These are phyloP conservation scores for Arthroderma sp. DNA, from an alignment of 2,329 filamentous ascomycete genomes.

Conservation along the genomic window DNA sequence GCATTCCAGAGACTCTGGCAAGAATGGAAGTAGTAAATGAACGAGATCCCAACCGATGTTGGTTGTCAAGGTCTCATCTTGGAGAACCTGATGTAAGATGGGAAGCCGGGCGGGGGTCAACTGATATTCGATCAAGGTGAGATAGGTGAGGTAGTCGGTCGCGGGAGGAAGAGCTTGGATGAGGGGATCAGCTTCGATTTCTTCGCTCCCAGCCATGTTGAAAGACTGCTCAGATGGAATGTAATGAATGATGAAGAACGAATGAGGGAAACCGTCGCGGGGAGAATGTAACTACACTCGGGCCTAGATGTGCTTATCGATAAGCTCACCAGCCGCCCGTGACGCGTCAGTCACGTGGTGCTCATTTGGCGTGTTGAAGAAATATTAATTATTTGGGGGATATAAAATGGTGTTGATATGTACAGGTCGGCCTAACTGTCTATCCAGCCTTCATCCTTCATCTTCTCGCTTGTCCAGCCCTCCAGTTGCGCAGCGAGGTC, in stretches of 20 bases:
- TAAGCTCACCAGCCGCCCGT: no score
- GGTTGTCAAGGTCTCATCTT: slow-evolving; percentile 46
- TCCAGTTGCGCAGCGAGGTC: no score
- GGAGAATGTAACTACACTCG: no score
- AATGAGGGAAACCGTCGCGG: no score
- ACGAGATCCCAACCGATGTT: slow-evolving; percentile 57
- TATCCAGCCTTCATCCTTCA: no score
- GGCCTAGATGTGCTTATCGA: no score
- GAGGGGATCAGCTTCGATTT: slow-evolving; percentile 33
- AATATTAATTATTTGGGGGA: no score
- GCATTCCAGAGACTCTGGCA: slow-evolving; percentile 46
- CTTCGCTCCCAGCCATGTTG: slow-evolving; percentile 17
- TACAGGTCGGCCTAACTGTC: no score
- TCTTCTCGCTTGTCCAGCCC: no score
- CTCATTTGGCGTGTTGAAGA: no score
- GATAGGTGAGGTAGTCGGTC: slow-evolving; percentile 53
- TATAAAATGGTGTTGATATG: no score
- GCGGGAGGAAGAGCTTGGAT: slow-evolving; percentile 46
- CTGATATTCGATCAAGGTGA: slow-evolving; percentile 53
- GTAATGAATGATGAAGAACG: neutral
- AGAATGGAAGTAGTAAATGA: slow-evolving; percentile 45
- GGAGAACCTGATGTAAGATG: slow-evolving; percentile 44
- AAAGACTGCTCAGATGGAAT: neutral
- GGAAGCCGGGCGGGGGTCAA: slow-evolving; percentile 45
- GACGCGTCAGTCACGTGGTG: no score